Evolutionary conservation across 1,284 basidiomycete species (phyloP).

Genomic region (Hortiboletus rubellus): DNA sequence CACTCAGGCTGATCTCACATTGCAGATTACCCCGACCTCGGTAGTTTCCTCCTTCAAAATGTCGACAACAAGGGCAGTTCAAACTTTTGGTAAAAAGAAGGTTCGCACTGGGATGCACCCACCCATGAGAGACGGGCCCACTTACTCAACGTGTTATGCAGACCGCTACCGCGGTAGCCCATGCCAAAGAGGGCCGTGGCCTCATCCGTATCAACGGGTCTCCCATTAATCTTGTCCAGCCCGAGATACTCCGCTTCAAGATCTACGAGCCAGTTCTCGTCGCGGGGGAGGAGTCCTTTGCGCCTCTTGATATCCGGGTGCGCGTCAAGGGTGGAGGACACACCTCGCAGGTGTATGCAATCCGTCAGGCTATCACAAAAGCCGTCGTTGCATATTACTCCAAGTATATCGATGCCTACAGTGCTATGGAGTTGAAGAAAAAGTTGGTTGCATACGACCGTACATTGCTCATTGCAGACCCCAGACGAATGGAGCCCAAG

Average conservation of each 20-base stretch:
- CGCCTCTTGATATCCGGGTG: slow-evolving; percentile 92
- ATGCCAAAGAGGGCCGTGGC: slow-evolving; percentile 96
- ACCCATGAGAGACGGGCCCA: slow-evolving; percentile 1
- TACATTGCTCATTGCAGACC: slow-evolving; percentile 95
- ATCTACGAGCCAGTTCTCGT: slow-evolving; percentile 96
- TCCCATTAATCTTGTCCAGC: slow-evolving; percentile 93
- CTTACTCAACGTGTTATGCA: slow-evolving; percentile 34
- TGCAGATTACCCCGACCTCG: slow-evolving; percentile 20
- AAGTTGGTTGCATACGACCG: slow-evolving; percentile 94
- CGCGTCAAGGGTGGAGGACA: slow-evolving; percentile 99
- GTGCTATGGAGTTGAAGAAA: slow-evolving; percentile 96
- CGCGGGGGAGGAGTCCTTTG: slow-evolving; percentile 83
- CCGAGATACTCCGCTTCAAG: slow-evolving; percentile 96
- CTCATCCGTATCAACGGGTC: slow-evolving; percentile 97
- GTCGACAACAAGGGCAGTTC: slow-evolving; percentile 84
- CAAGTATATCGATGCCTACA: slow-evolving; percentile 98
- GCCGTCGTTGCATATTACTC: slow-evolving; percentile 98
- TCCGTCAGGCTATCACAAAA: slow-evolving; percentile 99
- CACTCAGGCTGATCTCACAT: slow-evolving; percentile 18
- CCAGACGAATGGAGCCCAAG: slow-evolving; percentile 99
- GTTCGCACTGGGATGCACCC: slow-evolving; percentile 42
- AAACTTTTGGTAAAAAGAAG: slow-evolving; percentile 99
- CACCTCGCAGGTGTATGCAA: slow-evolving; percentile 98
- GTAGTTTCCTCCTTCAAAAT: slow-evolving; percentile 42
- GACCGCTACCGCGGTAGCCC: slow-evolving; percentile 96